phyloP scores from a whole-genome alignment of 257 asterid species.

The Rauvolfia tetraphylla region DNA sequence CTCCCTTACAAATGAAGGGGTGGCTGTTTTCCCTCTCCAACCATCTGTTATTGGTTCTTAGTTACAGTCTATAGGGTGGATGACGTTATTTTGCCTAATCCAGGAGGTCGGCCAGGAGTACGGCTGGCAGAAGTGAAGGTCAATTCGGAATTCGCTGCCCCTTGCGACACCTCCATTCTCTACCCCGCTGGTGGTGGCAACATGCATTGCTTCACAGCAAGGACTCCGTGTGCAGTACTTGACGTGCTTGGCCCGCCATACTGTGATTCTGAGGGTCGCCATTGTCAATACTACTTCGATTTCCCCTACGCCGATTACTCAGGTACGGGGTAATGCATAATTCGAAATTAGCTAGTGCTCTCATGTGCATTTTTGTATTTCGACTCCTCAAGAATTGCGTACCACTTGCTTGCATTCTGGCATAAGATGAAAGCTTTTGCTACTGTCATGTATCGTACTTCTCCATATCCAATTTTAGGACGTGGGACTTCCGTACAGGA shows the following conservation, averaged over 20 bases:
- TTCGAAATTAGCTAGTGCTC: background rate
- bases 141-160: conserved; percentile 56
- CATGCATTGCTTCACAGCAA: conserved; percentile 81
- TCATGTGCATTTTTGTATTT: background rate
- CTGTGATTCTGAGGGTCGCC: conserved; percentile 80
- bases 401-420: background rate
- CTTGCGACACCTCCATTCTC: conserved; percentile 60
- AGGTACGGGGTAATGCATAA: conserved; percentile 19
- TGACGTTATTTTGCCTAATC: background rate
- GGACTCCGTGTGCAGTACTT: conserved; percentile 75
- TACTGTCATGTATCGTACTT: no score
- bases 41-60: no score
- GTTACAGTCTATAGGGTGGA: background rate
- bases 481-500: no score
- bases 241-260: conserved; percentile 97
- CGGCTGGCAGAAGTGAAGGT: conserved; percentile 66
- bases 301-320: conserved; percentile 39
- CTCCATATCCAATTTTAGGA: no score
- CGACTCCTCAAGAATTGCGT: background rate
- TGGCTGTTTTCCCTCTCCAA: background rate
- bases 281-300: conserved; percentile 69
- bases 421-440: no score
- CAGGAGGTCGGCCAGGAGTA: conserved; percentile 18
- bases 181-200: conserved; percentile 84
- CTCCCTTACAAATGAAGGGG: background rate